Evolutionary conservation across 2,329 filamentous ascomycete genomes (phyloP).

Genomic region (Pseudocercospora vitis): DNA sequence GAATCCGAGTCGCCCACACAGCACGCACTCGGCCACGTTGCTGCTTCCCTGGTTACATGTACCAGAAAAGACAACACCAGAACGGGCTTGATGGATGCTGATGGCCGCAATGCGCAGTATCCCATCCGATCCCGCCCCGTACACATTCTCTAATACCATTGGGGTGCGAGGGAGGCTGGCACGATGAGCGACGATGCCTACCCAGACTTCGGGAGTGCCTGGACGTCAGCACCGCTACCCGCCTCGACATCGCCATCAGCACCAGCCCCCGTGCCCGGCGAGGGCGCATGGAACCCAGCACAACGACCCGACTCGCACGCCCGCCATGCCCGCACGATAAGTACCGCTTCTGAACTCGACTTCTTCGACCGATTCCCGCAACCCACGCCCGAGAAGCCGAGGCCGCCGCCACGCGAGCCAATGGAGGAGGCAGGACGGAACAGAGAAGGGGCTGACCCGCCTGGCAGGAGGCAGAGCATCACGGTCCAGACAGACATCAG

Average conservation of each 20-base stretch:
- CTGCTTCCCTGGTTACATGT: neutral
- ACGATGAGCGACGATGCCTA: conserved; percentile 36
- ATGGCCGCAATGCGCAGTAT: conserved; percentile 14
- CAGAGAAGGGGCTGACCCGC: conserved; percentile 13
- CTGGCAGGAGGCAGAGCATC: conserved; percentile 19
- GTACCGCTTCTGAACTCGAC: conserved; percentile 34
- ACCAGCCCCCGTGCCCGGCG: conserved; percentile 10
- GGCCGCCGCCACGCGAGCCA: neutral
- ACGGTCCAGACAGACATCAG: conserved; percentile 19
- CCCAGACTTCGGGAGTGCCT: conserved; percentile 45
- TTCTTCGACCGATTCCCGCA: conserved; percentile 40
- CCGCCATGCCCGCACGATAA: conserved; percentile 25
- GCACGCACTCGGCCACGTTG: neutral
- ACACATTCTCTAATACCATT: neutral
- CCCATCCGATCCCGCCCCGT: conserved; percentile 4
- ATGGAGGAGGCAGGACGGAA: conserved; percentile 11
- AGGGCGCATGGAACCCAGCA: conserved; percentile 55
- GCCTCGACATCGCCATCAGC: conserved; percentile 2
- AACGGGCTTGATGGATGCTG: neutral
- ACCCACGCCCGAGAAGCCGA: conserved; percentile 29
- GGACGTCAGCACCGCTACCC: conserved; percentile 20
- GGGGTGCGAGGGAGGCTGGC: neutral
- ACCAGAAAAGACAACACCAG: neutral
- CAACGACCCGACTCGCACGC: conserved; percentile 40
- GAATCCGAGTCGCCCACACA: neutral